phyloP scores from a whole-genome alignment of 83 land plant species.

The Thuja plicata region DNA sequence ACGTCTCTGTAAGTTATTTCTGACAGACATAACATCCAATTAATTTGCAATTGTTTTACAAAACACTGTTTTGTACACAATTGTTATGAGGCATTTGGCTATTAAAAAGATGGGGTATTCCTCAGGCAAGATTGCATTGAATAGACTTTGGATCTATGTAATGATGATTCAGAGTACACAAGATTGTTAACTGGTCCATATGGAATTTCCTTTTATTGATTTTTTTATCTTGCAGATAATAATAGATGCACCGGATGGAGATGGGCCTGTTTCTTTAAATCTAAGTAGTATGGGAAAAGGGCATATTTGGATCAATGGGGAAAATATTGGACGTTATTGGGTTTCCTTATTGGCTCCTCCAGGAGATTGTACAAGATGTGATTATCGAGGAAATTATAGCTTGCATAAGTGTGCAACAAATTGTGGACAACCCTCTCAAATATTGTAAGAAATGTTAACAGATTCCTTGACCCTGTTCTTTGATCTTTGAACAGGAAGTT shows the following conservation, averaged over 20 bases:
- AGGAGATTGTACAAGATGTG: slow-evolving; percentile 48
- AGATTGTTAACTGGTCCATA: not conserved
- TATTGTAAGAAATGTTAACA: slow-evolving; percentile 37
- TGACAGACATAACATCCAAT: not conserved
- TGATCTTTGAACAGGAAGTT: not conserved
- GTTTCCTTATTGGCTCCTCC: slow-evolving; percentile 47
- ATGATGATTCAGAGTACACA: not conserved
- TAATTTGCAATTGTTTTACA: not conserved
- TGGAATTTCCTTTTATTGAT: not conserved
- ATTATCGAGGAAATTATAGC: slow-evolving; percentile 77
- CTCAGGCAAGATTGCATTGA: not conserved
- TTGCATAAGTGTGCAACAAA: slow-evolving; percentile 61
- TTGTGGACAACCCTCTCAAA: slow-evolving; percentile 73
- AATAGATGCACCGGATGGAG: slow-evolving; percentile 71
- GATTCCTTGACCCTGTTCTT: not conserved
- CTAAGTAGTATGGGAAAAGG: slow-evolving; percentile 83
- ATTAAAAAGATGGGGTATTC: not conserved
- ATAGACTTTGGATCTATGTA: not conserved
- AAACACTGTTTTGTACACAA: not conserved
- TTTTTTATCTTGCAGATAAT: slow-evolving; percentile 1
- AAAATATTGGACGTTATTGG: slow-evolving; percentile 90
- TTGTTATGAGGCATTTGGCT: not conserved
- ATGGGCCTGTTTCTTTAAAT: slow-evolving; percentile 66
- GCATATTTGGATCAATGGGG: slow-evolving; percentile 78
- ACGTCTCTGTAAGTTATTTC: not conserved